These are phyloP conservation scores for Candida tetrigidarum DNA, from an alignment of 1,139 yeast genomes.

Conservation along the genomic window DNA sequence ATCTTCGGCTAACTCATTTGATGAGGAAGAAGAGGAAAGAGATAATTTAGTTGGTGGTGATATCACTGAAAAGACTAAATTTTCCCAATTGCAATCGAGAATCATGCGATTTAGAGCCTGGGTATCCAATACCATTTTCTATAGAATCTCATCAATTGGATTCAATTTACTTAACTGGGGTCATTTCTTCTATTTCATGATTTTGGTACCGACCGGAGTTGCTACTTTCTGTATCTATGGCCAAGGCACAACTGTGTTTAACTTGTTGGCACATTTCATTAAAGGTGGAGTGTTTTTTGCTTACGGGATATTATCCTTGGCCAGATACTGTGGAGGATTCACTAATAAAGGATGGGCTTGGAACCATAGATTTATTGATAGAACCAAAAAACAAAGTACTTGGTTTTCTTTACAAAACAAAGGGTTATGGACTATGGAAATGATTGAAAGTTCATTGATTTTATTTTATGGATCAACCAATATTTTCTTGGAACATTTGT, in stretches of 20 bases:
- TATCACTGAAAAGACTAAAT: not conserved
- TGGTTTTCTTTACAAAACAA: slow-evolving; percentile 48
- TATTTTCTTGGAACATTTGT: slow-evolving; percentile 84
- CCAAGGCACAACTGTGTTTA: slow-evolving; percentile 66
- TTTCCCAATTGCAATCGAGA: slow-evolving; percentile 4
- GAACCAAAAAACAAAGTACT: slow-evolving; percentile 10
- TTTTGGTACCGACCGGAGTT: slow-evolving; percentile 72
- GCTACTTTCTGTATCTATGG: slow-evolving; percentile 78
- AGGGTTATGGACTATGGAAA: slow-evolving; percentile 80
- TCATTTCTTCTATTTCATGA: slow-evolving; percentile 61
- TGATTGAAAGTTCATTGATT: slow-evolving; percentile 76
- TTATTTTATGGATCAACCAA: slow-evolving; percentile 89
- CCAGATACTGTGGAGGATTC: slow-evolving; percentile 87
- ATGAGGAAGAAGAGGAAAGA: slow-evolving; percentile 27
- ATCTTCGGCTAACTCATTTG: slow-evolving; percentile 14
- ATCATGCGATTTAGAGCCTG: slow-evolving; percentile 14
- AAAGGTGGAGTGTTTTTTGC: slow-evolving; percentile 90
- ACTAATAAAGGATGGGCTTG: slow-evolving; percentile 85
- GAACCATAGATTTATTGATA: slow-evolving; percentile 60
- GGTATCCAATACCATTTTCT: slow-evolving; percentile 14
- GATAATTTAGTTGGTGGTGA: slow-evolving; percentile 13
- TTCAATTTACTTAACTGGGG: slow-evolving; percentile 67
- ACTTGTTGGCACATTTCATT: slow-evolving; percentile 90
- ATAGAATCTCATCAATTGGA: slow-evolving; percentile 21
- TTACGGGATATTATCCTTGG: slow-evolving; percentile 75